A percentile compares a stretch with the other conserved stretches of the same genome.
phyloP scores from a whole-genome alignment of 441 rosid genomes.

The Populus hybrid region DNA sequence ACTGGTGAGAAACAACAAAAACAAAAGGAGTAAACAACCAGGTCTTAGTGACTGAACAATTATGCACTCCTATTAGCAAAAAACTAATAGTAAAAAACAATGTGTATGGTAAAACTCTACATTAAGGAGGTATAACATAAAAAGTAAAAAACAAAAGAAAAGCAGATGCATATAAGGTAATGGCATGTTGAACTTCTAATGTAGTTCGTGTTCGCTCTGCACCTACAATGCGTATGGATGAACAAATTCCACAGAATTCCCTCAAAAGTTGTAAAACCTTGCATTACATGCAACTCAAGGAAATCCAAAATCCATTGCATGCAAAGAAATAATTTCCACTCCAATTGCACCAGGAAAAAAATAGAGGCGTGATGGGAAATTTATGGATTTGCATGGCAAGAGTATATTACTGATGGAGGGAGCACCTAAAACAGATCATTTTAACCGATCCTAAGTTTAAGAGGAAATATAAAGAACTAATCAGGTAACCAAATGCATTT shows the following conservation, averaged over 20 bases:
- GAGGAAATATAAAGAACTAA: background rate
- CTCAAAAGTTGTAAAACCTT: conserved; percentile 3
- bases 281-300: background rate
- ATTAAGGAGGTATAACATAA: background rate
- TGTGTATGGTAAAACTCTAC: background rate
- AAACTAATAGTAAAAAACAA: background rate
- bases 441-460: background rate
- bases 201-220: background rate
- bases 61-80: background rate
- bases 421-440: background rate
- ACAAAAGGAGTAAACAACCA: background rate
- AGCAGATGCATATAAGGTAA: background rate
- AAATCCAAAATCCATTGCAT: background rate
- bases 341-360: background rate
- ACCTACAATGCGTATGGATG: background rate
- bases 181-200: background rate
- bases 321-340: background rate
- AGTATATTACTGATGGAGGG: background rate
- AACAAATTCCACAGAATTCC: background rate
- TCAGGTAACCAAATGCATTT: background rate
- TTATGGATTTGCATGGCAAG: background rate
- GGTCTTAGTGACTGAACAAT: conserved; percentile 5
- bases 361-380: background rate
- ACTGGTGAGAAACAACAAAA: conserved; percentile 13
- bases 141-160: background rate